A percentile compares a stretch with the other conserved stretches of the same genome.
Evolutionary conservation across 2,329 filamentous ascomycete species (phyloP).

Genomic region (Fusarium foetens): DNA sequence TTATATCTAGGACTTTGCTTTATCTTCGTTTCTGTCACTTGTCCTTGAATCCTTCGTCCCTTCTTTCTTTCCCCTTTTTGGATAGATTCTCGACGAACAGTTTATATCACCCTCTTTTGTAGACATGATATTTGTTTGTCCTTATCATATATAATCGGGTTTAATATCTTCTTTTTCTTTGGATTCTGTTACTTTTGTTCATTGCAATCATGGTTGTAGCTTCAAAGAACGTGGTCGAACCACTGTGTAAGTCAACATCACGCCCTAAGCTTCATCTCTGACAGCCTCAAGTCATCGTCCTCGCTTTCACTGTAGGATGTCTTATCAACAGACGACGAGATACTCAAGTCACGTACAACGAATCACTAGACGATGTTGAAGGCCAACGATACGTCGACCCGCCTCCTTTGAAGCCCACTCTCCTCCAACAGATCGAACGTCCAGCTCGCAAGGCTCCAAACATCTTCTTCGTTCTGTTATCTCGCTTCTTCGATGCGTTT

Average conservation of each 20-base stretch:
- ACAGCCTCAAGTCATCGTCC: slow-evolving; percentile 31
- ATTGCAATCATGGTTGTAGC: not conserved
- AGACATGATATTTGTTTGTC: not conserved
- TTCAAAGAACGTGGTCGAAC: slow-evolving; percentile 25
- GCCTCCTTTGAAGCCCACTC: slow-evolving; percentile 38
- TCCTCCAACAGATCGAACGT: slow-evolving; percentile 14
- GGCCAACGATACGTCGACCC: slow-evolving; percentile 28
- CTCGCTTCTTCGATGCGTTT: slow-evolving; percentile 47
- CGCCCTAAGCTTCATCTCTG: not conserved
- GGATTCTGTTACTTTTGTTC: not conserved
- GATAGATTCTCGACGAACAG: not conserved
- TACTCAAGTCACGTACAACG: not conserved
- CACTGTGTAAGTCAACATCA: slow-evolving; percentile 20
- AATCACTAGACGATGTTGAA: slow-evolving; percentile 31
- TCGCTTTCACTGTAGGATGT: slow-evolving; percentile 38
- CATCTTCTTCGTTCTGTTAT: slow-evolving; percentile 40
- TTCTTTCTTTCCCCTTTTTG: not conserved
- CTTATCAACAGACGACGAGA: slow-evolving; percentile 39
- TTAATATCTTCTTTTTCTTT: not conserved
- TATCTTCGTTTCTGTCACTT: not conserved
- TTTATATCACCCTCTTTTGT: not conserved
- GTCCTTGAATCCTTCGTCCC: not conserved
- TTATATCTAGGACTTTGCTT: not conserved
- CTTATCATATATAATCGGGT: not conserved
- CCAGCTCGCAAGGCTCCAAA: slow-evolving; percentile 38